Conservation (phyloP, 2,329 filamentous ascomycete species). For the Cladosporium sp. region DNA sequence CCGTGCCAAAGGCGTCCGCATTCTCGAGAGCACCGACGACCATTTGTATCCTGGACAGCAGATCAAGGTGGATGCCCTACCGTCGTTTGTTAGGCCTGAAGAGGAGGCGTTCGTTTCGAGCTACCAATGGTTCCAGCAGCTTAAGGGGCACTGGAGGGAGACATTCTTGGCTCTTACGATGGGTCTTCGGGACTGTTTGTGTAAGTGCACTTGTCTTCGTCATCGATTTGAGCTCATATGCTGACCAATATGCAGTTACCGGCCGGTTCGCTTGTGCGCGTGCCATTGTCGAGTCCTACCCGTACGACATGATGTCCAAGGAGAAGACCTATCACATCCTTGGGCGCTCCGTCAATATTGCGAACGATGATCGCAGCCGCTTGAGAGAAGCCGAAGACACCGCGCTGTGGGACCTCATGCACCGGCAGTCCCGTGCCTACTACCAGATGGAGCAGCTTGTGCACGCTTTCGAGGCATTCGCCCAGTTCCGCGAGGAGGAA, state of each 20-base stretch:
- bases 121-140: slow-evolving; percentile 76
- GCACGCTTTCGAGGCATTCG: slow-evolving; percentile 37
- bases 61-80: slow-evolving; percentile 65
- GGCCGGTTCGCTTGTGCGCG: slow-evolving; percentile 51
- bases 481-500: slow-evolving; percentile 39
- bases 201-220: slow-evolving; percentile 49
- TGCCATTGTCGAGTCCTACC: slow-evolving; percentile 46
- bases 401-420: slow-evolving; percentile 19
- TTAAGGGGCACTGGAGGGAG: slow-evolving; percentile 65
- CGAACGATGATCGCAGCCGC: slow-evolving; percentile 19
- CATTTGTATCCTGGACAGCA: slow-evolving; percentile 50
- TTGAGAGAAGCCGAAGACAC: slow-evolving; percentile 13
- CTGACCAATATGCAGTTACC: slow-evolving; percentile 26
- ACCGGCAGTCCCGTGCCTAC: slow-evolving; percentile 31
- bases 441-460: slow-evolving; percentile 40
- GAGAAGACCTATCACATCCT: slow-evolving; percentile 37
- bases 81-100: slow-evolving; percentile 48
- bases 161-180: slow-evolving; percentile 63
- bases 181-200: slow-evolving; percentile 76
- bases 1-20: slow-evolving; percentile 26
- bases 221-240: not conserved
- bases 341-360: slow-evolving; percentile 35
- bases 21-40: slow-evolving; percentile 48
- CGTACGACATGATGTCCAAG: slow-evolving; percentile 40
- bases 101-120: slow-evolving; percentile 71